These are phyloP conservation scores for Perkinsus chesapeaki DNA, from an alignment of 169 alveolate species.

Conservation along the genomic window DNA sequence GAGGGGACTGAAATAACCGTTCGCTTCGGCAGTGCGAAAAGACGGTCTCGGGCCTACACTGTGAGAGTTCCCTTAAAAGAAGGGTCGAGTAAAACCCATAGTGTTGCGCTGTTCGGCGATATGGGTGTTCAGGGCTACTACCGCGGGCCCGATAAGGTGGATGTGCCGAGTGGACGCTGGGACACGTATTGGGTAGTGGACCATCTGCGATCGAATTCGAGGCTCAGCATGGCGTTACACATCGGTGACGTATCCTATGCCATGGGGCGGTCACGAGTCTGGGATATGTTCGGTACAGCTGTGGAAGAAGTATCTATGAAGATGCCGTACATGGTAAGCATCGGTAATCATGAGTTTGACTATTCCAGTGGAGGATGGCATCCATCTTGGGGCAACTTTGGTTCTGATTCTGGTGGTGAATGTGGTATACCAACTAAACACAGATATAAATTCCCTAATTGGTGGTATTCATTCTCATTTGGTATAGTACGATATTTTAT, in stretches of 20 bases:
- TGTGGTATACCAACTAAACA: neutral
- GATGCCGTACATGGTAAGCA: neutral
- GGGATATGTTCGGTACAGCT: neutral
- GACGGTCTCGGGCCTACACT: neutral
- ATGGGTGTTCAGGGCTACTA: neutral
- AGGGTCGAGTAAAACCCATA: neutral
- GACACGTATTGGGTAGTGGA: neutral
- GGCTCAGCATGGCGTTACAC: neutral
- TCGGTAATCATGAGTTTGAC: neutral
- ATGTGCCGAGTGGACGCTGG: neutral
- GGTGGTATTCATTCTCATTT: neutral
- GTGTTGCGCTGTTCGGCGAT: neutral
- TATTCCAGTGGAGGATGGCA: neutral
- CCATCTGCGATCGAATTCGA: neutral
- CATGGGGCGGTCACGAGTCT: neutral
- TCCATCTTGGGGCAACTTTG: neutral
- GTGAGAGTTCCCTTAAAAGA: neutral
- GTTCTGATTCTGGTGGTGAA: neutral
- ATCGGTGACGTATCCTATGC: neutral
- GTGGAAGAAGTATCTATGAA: neutral
- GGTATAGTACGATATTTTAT: neutral
- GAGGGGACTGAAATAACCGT: neutral
- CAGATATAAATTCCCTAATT: neutral
- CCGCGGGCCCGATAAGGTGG: neutral
- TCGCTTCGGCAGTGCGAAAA: neutral